Base-by-base conservation (phyloP, 1,139 yeast species). In the Lodderomyces margitis region DNA sequence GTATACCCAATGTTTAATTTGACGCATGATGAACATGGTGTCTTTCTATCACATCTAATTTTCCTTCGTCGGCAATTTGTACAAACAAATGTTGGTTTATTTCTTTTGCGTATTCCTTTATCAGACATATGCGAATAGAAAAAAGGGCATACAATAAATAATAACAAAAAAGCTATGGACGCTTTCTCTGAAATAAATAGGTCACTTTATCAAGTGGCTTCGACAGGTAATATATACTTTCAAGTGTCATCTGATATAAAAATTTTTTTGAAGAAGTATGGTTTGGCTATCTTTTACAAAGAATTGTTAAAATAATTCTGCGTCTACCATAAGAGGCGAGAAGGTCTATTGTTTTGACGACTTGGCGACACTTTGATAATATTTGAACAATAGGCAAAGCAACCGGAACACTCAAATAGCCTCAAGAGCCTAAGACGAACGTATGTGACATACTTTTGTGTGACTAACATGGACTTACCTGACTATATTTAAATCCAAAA, bases 21-120 rank as follows among this genome's bases (percentile, higher is more conserved):
- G 16, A 53, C 52, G 45, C 70, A 64, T 10, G 56, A 54, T 4
- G 56, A 47, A 43, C 70, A 64, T 0, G 69, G 69, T 12, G 44
- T 40, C 4, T 51, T 53, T 38, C 58, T 53, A 42, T 64, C 66
- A 49, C 70, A 64, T 39, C 56, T 59, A 41, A 61, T 58, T 49
- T 65, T 62, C 39, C 59, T 53, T 30, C 52, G 47, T 39, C 59
- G 58, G 45, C 70, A 65, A 36, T 54, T 54, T 16, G 49, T 51
- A 43, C 70, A 65, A 4, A 62, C 68, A 5, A 41, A 58, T 44
- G 40, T 54, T 17, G 50, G 56, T 42, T 65, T 50, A 42, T 57
- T 59, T 12, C 57, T 40, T 44, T 52, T 57, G 36, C 40, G 24
- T 11, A 35, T 24, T 23, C 21, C 21, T 15, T 17, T 16, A 14